Percentiles rank a stretch among this genome's conserved stretches.
These are phyloP conservation scores for Acephala macrosclerotiorum DNA, from an alignment of 2,329 filamentous ascomycete genomes.

Conservation along the genomic window DNA sequence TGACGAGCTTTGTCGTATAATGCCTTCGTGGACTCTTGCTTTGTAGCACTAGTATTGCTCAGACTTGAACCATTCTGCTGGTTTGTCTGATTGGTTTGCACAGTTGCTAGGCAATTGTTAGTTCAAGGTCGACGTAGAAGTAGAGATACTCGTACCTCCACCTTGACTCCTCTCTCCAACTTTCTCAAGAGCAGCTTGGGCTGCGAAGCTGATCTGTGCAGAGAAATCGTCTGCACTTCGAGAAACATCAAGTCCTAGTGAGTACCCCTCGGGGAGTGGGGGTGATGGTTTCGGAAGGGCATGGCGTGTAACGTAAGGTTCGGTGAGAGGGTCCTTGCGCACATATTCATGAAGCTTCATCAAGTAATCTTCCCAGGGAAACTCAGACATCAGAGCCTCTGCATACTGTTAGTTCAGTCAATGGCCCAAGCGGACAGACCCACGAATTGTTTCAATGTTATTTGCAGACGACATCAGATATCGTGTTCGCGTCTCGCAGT, in stretches of 20 bases:
- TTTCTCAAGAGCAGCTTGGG: conserved; percentile 28
- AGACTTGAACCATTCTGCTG: neutral
- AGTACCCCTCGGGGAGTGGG: conserved; percentile 10
- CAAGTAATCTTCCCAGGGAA: conserved; percentile 70
- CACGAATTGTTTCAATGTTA: conserved; percentile 48
- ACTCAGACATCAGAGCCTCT: conserved; percentile 61
- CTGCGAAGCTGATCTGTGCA: conserved; percentile 25
- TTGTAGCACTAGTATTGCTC: neutral
- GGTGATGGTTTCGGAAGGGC: conserved; percentile 37
- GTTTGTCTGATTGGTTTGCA: neutral
- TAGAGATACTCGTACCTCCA: neutral
- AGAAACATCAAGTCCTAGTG: neutral
- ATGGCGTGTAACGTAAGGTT: conserved; percentile 51
- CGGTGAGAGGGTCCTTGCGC: conserved; percentile 59
- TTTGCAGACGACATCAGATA: conserved; percentile 63
- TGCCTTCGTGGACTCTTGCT: conserved; percentile 57
- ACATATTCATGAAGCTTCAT: conserved; percentile 65
- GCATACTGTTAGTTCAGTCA: conserved; percentile 22
- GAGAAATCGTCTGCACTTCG: conserved; percentile 28
- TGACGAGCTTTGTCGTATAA: conserved; percentile 64
- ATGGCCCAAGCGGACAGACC: conserved; percentile 39
- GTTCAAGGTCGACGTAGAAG: conserved; percentile 11
- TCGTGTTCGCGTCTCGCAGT: conserved; percentile 60
- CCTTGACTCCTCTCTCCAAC: conserved; percentile 13
- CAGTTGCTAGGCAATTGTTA: neutral